Base-by-base conservation (phyloP, 1,284 basidiomycete species). In the Wallemia ichthyophaga region DNA sequence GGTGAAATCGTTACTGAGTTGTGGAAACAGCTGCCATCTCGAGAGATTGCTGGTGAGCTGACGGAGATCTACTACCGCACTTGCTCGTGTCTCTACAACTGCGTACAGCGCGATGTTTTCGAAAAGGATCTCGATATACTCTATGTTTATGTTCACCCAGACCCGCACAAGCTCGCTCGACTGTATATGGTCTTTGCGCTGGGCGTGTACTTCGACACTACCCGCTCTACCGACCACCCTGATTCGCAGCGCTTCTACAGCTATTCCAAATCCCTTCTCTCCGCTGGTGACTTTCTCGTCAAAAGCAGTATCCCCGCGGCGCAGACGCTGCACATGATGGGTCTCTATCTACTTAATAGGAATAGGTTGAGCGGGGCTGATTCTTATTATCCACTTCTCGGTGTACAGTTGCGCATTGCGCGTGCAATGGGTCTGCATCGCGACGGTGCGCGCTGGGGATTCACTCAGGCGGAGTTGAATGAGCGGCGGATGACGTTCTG, bases 131-230 rank as follows among this genome's bases (percentile, higher is more conserved):
- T 48, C 5, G n/a, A 48, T 19, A 48, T 19, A 21, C 37, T 48
- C 5, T 48, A 48, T 21, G n/a, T 11, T 15, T 48, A 48, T 21
- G n/a, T 11, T 15, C 37, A 48, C 11, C 37, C 37, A 17, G 37
- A 48, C 59, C 67, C 75, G 1, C 76, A 77, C 62, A 66, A 69
- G 26, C 68, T 78, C 13, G 69, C 76, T 9, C 68, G 75, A 25
- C 75, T 77, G 63, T 77, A 76, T 63, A 70, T 73, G 56, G 60
- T 75, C 19, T 63, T 78, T 5, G 74, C 74, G 11, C 69, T 70
- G 23, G 75, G 75, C 2, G 65, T 68, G 5, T 64, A 73, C 33
- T 71, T 73, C 60, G 72, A 72, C 56, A 28, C 60, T 58, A 61
- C 70, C 32, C 64, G 72, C 27, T 59, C 69, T 3, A 64, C 67